Conservation (phyloP, 1,284 basidiomycete species). For the Moesziomyces antarcticus region DNA sequence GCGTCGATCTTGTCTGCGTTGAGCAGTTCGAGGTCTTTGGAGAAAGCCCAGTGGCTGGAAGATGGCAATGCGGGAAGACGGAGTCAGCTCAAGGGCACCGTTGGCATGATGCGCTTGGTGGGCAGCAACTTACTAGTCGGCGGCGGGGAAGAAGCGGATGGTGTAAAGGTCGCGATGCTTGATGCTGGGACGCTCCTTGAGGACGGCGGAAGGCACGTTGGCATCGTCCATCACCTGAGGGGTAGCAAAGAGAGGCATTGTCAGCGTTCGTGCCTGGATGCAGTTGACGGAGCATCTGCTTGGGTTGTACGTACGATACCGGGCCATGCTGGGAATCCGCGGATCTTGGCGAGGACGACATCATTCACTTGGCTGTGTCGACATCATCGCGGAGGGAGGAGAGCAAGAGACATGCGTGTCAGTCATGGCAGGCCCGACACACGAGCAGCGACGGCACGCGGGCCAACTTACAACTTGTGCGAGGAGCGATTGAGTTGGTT, state of each 20-base stretch:
- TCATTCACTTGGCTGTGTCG: slow-evolving; percentile 72
- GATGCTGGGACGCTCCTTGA: slow-evolving; percentile 76
- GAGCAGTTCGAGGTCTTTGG: slow-evolving; percentile 84
- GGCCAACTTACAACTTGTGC: slow-evolving; percentile 28
- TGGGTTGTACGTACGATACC: slow-evolving; percentile 75
- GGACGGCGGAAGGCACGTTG: slow-evolving; percentile 74
- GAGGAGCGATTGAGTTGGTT: slow-evolving; percentile 37
- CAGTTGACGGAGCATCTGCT: background rate
- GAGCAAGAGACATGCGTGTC: background rate
- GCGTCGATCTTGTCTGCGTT: slow-evolving; percentile 83
- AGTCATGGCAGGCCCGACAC: background rate
- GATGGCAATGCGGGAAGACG: slow-evolving; percentile 9
- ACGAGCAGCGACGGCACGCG: background rate
- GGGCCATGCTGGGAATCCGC: slow-evolving; percentile 93
- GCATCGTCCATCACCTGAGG: slow-evolving; percentile 80
- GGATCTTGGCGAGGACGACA: slow-evolving; percentile 89
- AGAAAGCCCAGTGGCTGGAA: slow-evolving; percentile 82
- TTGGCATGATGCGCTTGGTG: slow-evolving; percentile 4
- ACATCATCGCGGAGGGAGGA: background rate
- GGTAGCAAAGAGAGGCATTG: background rate
- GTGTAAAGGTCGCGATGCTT: slow-evolving; percentile 81
- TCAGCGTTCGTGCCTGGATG: background rate
- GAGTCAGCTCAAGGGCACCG: slow-evolving; percentile 1
- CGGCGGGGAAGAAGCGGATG: slow-evolving; percentile 87
- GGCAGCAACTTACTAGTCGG: slow-evolving; percentile 80